A percentile compares a stretch with the other conserved stretches of the same genome.
Evolutionary conservation across 2,329 filamentous ascomycete genomes (phyloP).

Genomic region (Daldinia sp.): DNA sequence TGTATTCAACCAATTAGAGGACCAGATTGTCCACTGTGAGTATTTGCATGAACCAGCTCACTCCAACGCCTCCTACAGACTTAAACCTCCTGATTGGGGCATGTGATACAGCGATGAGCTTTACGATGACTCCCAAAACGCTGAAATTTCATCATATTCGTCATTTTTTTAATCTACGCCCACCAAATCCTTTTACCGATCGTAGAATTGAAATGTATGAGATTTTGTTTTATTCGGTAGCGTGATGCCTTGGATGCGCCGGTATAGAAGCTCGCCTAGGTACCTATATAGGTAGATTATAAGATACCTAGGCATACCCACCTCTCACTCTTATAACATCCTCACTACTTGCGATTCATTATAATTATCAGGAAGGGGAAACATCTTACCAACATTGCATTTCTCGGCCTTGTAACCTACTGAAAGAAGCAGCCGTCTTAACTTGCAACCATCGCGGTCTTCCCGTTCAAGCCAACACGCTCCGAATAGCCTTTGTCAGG

Average conservation of each 20-base stretch:
- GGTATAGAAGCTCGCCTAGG: not conserved
- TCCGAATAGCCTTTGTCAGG: constrained; percentile 9
- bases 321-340: constrained; percentile 8
- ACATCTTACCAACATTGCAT: not conserved
- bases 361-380: not conserved
- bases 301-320: not conserved
- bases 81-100: constrained; percentile 22
- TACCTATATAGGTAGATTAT: not conserved
- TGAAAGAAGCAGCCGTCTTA: constrained; percentile 1
- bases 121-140: constrained; percentile 16
- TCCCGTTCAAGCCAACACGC: not conserved
- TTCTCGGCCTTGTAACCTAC: not conserved
- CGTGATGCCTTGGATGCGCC: constrained; percentile 1
- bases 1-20: constrained; percentile 29
- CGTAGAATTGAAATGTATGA: constrained; percentile 16
- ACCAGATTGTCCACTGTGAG: not conserved
- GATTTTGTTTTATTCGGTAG: constrained; percentile 15
- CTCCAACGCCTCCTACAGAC: constrained; percentile 15
- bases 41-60: constrained; percentile 34
- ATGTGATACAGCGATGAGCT: constrained; percentile 25
- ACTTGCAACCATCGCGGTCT: constrained; percentile 1
- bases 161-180: constrained; percentile 4
- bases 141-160: constrained; percentile 12
- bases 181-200: constrained; percentile 1
- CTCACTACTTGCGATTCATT: constrained; percentile 5